Evolutionary conservation across 78 protist genomes (phyloP).

Genomic region (slime mould (Dictyostelium discoideum)): dicty_2.7 NC_007089.4:2604501-2605000

Average conservation of each 20-base stretch:
- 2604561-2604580: conserved; percentile 65
- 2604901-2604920: conserved; percentile 58
- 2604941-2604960: not conserved
- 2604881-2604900: conserved; percentile 53
- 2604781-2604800: conserved; percentile 76
- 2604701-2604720: conserved; percentile 93
- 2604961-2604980: not conserved
- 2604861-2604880: conserved; percentile 79
- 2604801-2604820: conserved; percentile 83
- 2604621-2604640: conserved; percentile 54
- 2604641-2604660: conserved; percentile 61
- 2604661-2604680: conserved; percentile 70
- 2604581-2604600: conserved; percentile 71
- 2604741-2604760: not conserved
- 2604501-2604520: conserved; percentile 60
- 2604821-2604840: conserved; percentile 85
- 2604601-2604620: conserved; percentile 62
- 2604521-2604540: conserved; percentile 64
- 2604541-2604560: conserved; percentile 81
- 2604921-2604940: conserved; percentile 61
- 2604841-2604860: conserved; percentile 91
- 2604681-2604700: conserved; percentile 68
- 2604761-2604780: conserved; percentile 82
- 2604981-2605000: too few relatives aligned
- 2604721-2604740: conserved; percentile 74